Conservation (phyloP, 805 yeast species). For the Groenewaldozyma tartarivorans region DNA sequence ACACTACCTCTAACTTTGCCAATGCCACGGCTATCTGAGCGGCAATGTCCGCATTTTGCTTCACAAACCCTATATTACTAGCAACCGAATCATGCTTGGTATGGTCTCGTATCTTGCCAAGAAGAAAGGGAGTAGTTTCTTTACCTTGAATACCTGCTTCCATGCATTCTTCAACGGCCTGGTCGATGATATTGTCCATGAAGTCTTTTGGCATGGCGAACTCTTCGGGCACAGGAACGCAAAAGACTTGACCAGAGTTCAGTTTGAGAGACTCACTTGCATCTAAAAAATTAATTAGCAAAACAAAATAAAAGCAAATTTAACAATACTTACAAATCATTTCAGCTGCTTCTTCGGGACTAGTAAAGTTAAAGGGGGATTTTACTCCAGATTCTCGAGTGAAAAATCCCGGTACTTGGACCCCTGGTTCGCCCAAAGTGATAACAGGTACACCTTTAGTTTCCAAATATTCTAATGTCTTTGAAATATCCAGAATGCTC, state of each 20-base stretch:
- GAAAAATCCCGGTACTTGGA: conserved; percentile 72
- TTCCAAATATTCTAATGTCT: conserved; percentile 79
- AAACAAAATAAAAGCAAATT: neutral
- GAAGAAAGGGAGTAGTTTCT: conserved; percentile 67
- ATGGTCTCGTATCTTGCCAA: conserved; percentile 52
- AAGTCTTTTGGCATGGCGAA: conserved; percentile 46
- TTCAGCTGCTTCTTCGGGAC: conserved; percentile 50
- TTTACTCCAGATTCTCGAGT: conserved; percentile 61
- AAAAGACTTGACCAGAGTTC: conserved; percentile 62
- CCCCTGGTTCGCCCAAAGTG: conserved; percentile 46
- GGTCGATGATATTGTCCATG: conserved; percentile 47
- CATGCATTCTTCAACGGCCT: conserved; percentile 50
- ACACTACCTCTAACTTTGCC: conserved; percentile 28
- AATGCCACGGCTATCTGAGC: conserved; percentile 55
- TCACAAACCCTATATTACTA: conserved; percentile 66
- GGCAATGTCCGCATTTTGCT: conserved; percentile 65
- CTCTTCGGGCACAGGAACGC: conserved; percentile 70
- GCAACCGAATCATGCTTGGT: conserved; percentile 63
- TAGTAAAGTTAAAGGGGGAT: conserved; percentile 58
- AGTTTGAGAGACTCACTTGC: conserved; percentile 41
- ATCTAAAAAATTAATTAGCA: conserved; percentile 13
- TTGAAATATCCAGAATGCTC: conserved; percentile 67
- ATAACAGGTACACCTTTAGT: conserved; percentile 86
- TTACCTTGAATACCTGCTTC: conserved; percentile 53
- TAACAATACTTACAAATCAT: conserved; percentile 35